Conservation (phyloP, 2,329 filamentous ascomycete genomes). For the Clarireedia homoeocarpa region DNA sequence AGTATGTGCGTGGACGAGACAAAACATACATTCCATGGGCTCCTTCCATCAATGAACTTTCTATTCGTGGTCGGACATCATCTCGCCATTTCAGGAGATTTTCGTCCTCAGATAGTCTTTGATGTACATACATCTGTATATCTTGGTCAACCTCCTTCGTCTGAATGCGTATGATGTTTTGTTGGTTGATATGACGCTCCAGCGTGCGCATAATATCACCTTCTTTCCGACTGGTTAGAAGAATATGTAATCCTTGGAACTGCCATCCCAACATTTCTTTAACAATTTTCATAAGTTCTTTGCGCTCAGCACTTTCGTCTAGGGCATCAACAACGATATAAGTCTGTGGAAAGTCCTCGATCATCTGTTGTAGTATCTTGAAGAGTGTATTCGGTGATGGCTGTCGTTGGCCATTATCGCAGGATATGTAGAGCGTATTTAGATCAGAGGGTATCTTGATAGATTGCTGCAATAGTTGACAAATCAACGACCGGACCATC, state of each 20-base stretch:
- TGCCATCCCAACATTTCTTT: neutral
- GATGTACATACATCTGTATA: neutral
- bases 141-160: neutral
- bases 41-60: conserved; percentile 18
- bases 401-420: neutral
- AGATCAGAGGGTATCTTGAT: neutral
- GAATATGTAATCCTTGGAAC: neutral
- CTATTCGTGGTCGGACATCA: conserved; percentile 14
- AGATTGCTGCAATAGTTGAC: neutral
- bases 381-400: neutral
- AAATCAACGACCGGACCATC: neutral
- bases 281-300: neutral
- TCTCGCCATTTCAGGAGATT: neutral
- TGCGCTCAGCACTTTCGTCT: neutral
- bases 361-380: neutral
- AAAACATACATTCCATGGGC: conserved; percentile 25
- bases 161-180: neutral
- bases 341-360: neutral
- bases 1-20: too few species aligned
- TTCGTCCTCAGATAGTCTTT: neutral
- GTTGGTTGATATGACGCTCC: too few species aligned
- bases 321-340: neutral
- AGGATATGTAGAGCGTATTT: neutral
- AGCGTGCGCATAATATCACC: neutral
- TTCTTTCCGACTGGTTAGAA: neutral